Evolutionary conservation across 768 basidiomycete genomes (phyloP).

Genomic region (Lactarius evosmus): DNA sequence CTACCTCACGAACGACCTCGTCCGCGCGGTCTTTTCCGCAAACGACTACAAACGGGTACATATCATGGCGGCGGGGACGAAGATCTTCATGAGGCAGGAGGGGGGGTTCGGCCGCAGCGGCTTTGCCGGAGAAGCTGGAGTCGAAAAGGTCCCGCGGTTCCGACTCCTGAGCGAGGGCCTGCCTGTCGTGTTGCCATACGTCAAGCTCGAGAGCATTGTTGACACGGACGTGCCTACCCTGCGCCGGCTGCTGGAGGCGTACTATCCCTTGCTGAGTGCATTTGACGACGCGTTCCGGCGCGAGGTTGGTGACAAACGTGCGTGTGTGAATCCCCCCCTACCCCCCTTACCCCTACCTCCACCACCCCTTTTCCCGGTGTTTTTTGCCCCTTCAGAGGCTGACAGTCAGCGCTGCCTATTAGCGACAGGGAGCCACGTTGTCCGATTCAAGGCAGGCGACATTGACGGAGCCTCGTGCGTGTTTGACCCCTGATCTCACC

Average conservation of each 20-base stretch:
- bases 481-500: background rate
- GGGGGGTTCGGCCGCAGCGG: constrained; percentile 37
- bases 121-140: background rate
- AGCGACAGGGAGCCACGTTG: constrained; percentile 72
- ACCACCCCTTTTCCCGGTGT: constrained; percentile 16
- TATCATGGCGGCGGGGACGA: constrained; percentile 90
- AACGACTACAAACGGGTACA: constrained; percentile 86
- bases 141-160: constrained; percentile 46
- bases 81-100: constrained; percentile 90
- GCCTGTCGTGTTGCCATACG: constrained; percentile 76
- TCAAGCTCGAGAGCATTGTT: constrained; percentile 62
- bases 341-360: too few relatives aligned
- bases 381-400: background rate
- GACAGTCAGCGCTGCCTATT: constrained; percentile 9
- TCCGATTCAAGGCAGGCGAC: constrained; percentile 59
- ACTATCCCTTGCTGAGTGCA: constrained; percentile 72
- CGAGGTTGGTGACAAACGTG: constrained; percentile 53
- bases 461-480: constrained; percentile 55
- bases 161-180: constrained; percentile 84
- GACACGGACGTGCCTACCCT: constrained; percentile 54
- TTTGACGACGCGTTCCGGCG: constrained; percentile 60
- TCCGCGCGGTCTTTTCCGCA: constrained; percentile 71
- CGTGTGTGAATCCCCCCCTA: constrained; percentile 29
- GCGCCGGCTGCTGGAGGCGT: constrained; percentile 64
- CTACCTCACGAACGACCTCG: constrained; percentile 83